Base-by-base conservation (phyloP, 139 green algal species). In the Astrephomene gubernaculifera region DNA sequence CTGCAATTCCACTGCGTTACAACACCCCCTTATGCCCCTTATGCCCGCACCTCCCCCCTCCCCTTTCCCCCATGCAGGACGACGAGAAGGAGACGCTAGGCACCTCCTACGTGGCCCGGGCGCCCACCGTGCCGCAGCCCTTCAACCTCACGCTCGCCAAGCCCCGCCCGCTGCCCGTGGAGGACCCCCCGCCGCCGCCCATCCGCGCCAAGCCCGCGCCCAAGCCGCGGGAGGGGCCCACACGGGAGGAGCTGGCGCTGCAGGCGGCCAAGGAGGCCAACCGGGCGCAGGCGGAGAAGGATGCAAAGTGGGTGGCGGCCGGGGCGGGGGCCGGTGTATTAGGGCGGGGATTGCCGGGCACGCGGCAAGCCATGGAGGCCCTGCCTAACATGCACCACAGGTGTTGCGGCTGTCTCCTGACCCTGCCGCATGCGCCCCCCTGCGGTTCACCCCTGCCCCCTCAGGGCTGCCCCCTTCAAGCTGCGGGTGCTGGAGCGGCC, bases 101-200 rank as follows among this genome's bases (percentile, higher is more conserved):
- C 10, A 86, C 79, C 1, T 43, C 65, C 29, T 45, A 71, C 39
- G 41, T 60, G 33, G 52, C 85, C 3, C 72, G 72, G 36, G 54
- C 39, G 25, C 74, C 71, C 43, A 95, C 90, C 0, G 53, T 88
- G 36, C 78, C 86, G 4, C 45, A 92, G 85, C 92, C 92, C 19
- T 97, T 97, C 88, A 95, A 94, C 43, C 89, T 97, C 17, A 90
- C 82, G 12, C 71, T 92, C 83, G 85, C 87, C 4, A 90, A 91
- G 53, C 92, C 92, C 4, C 94, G 93, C 86, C 89, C 90, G n/a
- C 63, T 91, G 52, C 94, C 92, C 4, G 71, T 91, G n/a, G 85
- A 92, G 80, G 84, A 93, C 70, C 84, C 87, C 3, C 71, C 78
- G 5, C 91, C 91, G 61, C 79, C 81, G 31, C 81, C 82, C 27